Conservation (phyloP, 768 basidiomycete species). For the Chalciporus chontae region DNA sequence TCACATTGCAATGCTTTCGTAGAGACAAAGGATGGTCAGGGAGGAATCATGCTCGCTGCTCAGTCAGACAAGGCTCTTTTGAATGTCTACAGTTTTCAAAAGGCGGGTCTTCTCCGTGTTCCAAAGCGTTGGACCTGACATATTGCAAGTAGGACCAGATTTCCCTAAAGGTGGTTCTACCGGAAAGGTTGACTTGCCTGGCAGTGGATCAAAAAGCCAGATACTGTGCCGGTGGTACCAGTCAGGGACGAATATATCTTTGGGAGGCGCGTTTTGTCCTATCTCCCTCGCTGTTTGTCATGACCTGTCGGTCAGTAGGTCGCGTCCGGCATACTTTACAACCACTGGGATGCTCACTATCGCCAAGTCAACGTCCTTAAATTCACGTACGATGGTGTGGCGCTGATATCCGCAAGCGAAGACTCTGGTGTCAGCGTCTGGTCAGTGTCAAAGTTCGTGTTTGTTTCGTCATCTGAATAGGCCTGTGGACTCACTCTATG, state of each 20-base stretch:
- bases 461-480: slow-evolving; percentile 3
- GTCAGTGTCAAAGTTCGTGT: slow-evolving; percentile 77
- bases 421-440: slow-evolving; percentile 89
- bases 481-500: slow-evolving; percentile 11
- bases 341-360: slow-evolving; percentile 95
- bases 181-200: slow-evolving; percentile 85
- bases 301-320: slow-evolving; percentile 49
- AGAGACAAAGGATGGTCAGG: slow-evolving; percentile 65
- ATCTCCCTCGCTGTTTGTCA: not conserved
- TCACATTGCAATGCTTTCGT: slow-evolving; percentile 66
- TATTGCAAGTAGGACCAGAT: slow-evolving; percentile 73
- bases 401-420: slow-evolving; percentile 82
- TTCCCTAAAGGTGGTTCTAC: slow-evolving; percentile 77
- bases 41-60: slow-evolving; percentile 80
- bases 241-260: slow-evolving; percentile 85
- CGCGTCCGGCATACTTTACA: slow-evolving; percentile 89
- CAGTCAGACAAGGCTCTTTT: slow-evolving; percentile 87
- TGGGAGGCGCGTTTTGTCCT: slow-evolving; percentile 77
- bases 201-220: slow-evolving; percentile 67
- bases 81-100: slow-evolving; percentile 92
- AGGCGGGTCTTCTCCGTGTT: slow-evolving; percentile 44
- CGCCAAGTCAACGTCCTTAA: slow-evolving; percentile 78
- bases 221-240: slow-evolving; percentile 85
- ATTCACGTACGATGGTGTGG: slow-evolving; percentile 79
- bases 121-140: not conserved